Conservation (phyloP, 1,284 basidiomycete species). For the Apiotrichum porosum region DNA sequence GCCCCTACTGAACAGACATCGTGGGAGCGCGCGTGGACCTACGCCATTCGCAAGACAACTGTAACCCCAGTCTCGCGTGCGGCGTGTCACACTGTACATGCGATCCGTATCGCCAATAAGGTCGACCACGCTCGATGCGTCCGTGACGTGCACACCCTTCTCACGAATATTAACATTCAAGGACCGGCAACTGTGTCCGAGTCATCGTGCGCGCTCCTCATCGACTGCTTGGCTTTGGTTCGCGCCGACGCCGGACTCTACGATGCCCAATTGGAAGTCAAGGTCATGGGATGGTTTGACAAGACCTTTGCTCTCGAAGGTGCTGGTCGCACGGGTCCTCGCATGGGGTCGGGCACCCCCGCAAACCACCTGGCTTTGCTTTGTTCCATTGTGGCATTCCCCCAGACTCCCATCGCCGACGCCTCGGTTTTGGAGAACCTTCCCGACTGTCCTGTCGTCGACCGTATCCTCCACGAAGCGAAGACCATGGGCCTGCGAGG, state of each 20-base stretch:
- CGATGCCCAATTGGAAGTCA: slow-evolving; percentile 73
- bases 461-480: slow-evolving; percentile 58
- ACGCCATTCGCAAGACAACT: slow-evolving; percentile 68
- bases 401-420: slow-evolving; percentile 6
- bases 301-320: slow-evolving; percentile 51
- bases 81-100: slow-evolving; percentile 69
- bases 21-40: slow-evolving; percentile 77
- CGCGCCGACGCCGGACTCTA: slow-evolving; percentile 74
- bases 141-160: slow-evolving; percentile 66
- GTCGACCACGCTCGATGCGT: slow-evolving; percentile 59
- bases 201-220: slow-evolving; percentile 75
- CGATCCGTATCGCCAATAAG: slow-evolving; percentile 50
- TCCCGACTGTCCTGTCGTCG: slow-evolving; percentile 63
- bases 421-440: slow-evolving; percentile 44
- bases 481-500: slow-evolving; percentile 60
- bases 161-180: slow-evolving; percentile 76
- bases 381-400: slow-evolving; percentile 58
- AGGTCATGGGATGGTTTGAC: slow-evolving; percentile 71
- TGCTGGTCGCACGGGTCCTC: slow-evolving; percentile 49
- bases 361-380: slow-evolving; percentile 63
- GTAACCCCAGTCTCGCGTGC: slow-evolving; percentile 64
- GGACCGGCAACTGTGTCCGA: slow-evolving; percentile 79
- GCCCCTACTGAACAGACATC: slow-evolving; percentile 30
- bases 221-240: slow-evolving; percentile 61
- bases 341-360: slow-evolving; percentile 52